Evolutionary conservation across 2,329 filamentous ascomycete genomes (phyloP), one percentile per base, ranked within the genome.

Genomic region (Aspergillus flavus): DNA sequence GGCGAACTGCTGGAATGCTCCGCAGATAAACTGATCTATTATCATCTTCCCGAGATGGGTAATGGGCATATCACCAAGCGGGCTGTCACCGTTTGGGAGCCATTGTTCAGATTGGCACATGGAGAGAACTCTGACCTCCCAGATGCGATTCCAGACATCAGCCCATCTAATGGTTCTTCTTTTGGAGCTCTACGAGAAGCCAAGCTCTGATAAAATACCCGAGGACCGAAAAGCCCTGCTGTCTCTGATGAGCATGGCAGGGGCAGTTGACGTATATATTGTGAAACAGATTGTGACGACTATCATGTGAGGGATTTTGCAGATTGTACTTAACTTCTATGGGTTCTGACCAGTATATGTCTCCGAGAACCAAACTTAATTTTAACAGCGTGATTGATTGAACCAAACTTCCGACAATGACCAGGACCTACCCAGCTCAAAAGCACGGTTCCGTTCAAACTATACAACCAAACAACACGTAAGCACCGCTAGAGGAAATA

Each of bases 41-140:
- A 80, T 52, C 69, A 73, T 6, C 63, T 73, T 48, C 76, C 80
- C 11, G 72, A 75, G 50, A 73, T 75, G 26, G 74, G 74, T 19
- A 83, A 84, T 65, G 82, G 82, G 0, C 67, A 58, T 16, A 71
- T 78, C 16, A 82, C 81, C 2, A 75, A 76, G 66, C 73, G 81
- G n/a, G 78, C 80, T 0, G 74, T 78, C 3, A 81, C 80, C 0
- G 81, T 84, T 1, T 84, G 81, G 79, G 82, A 85, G 56, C 81
- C 82, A 14, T 68, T 83, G 23, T 83, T 83, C 66, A 76, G 77
- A 61, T 76, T 76, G 65, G 72, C 80, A 61, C 81, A 84, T 67
- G 78, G 79, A 11, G 81, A 83, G 63, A 64, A 68, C 14, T 82
- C 79, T 10, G 72, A 68, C 0, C 71, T 83, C n/a, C 73, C 77